Evolutionary conservation across 1,284 basidiomycete genomes (phyloP).

Genomic region (Cutaneotrichosporon sp.): DNA sequence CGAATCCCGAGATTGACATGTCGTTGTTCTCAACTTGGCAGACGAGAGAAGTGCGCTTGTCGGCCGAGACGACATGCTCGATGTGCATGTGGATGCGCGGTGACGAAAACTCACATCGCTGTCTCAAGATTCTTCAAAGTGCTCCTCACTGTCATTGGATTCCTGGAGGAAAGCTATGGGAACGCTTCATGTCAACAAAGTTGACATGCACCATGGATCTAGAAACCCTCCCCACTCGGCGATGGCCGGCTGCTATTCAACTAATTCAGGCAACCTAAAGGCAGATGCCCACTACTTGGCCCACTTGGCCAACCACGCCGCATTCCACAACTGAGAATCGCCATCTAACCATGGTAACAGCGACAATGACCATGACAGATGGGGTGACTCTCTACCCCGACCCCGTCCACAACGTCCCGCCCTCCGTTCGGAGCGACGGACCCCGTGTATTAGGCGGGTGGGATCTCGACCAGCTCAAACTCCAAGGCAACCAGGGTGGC

Average conservation of each 20-base stretch:
- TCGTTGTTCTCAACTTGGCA: background rate
- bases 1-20: background rate
- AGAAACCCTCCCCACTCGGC: background rate
- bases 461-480: slow-evolving; percentile 14
- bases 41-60: no score
- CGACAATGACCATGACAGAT: slow-evolving; percentile 12
- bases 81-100: no score
- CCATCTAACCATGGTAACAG: background rate
- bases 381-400: slow-evolving; percentile 15
- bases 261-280: background rate
- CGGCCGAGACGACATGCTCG: no score
- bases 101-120: no score
- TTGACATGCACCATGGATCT: background rate
- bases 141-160: no score
- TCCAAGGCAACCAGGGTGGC: slow-evolving; percentile 26
- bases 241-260: background rate
- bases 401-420: slow-evolving; percentile 8
- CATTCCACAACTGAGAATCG: background rate
- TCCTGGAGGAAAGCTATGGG: no score
- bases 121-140: no score
- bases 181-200: background rate
- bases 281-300: background rate
- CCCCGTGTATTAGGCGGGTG: slow-evolving; percentile 2
- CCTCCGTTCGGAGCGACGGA: slow-evolving; percentile 16
- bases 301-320: background rate